Conservation (phyloP, 352 stramenopile species). For the Aphanomyces astaci region DNA sequence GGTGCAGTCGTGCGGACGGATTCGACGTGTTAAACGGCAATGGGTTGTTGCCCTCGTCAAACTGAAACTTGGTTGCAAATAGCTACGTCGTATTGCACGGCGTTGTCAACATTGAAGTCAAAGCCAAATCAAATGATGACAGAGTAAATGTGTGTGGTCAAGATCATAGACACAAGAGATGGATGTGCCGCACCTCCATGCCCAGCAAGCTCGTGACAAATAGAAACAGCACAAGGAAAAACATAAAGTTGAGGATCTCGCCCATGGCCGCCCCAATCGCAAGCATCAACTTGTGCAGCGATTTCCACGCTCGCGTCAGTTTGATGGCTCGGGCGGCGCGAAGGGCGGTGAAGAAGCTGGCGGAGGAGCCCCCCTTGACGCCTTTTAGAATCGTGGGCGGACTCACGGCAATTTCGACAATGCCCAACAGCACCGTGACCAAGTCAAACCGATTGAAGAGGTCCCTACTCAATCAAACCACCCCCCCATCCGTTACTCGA, state of each 20-base stretch:
- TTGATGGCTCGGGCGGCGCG: constrained; percentile 92
- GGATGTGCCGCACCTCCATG: constrained; percentile 24
- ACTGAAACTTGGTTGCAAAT: constrained; percentile 92
- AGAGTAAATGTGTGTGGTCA: no score
- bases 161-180: no score
- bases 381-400: constrained; percentile 59
- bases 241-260: constrained; percentile 90
- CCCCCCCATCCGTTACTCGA: no score
- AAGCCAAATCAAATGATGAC: no score
- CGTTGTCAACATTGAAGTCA: no score
- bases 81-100: constrained; percentile 51
- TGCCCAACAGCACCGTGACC: constrained; percentile 71
- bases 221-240: constrained; percentile 93
- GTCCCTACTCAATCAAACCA: constrained; percentile 29
- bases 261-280: constrained; percentile 87
- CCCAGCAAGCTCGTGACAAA: constrained; percentile 87
- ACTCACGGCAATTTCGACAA: constrained; percentile 58
- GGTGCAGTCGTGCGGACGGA: constrained; percentile 17
- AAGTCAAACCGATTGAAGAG: constrained; percentile 81
- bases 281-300: constrained; percentile 83
- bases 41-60: constrained; percentile 41
- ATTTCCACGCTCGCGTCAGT: constrained; percentile 88
- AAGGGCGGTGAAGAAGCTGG: constrained; percentile 84
- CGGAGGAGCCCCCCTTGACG: constrained; percentile 29
- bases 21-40: constrained; percentile 19